Conservation (phyloP, 2,329 filamentous ascomycete genomes). For the Fusarium bulbicola region DNA sequence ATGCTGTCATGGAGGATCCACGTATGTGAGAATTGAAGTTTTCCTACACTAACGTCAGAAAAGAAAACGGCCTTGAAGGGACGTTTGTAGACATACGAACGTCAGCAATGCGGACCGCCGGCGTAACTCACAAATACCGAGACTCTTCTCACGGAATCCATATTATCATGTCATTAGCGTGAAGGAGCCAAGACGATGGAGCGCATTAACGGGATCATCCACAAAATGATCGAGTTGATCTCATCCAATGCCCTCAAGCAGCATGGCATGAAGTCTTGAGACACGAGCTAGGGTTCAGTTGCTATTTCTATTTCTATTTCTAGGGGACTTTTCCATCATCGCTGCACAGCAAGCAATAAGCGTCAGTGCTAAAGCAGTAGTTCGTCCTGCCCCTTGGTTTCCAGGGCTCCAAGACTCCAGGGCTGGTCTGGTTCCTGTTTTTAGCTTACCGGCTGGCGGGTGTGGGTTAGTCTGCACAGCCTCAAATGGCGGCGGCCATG, state of each 20-base stretch:
- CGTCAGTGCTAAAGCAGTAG: conserved; percentile 17
- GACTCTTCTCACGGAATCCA: not conserved
- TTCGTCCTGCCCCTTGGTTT: conserved; percentile 22
- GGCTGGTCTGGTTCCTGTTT: conserved; percentile 32
- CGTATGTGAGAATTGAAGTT: conserved; percentile 1
- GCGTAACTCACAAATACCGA: conserved; percentile 3
- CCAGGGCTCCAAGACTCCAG: not conserved
- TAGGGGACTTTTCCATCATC: conserved; percentile 18
- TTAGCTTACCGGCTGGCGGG: conserved; percentile 32
- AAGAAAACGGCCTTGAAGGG: not conserved
- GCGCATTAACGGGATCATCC: conserved; percentile 3
- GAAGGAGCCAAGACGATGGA: conserved; percentile 24
- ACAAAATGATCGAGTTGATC: not conserved
- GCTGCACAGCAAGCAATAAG: conserved; percentile 15
- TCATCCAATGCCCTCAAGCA: conserved; percentile 4
- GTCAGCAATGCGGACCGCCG: conserved; percentile 18
- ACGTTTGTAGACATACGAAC: not conserved
- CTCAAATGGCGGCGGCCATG: conserved; percentile 31
- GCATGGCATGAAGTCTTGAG: conserved; percentile 8
- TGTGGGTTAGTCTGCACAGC: conserved; percentile 28
- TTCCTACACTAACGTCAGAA: not conserved
- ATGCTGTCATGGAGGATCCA: conserved; percentile 18
- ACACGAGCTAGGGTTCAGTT: conserved; percentile 21
- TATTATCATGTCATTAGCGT: not conserved
- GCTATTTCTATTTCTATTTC: conserved; percentile 25